Percentiles rank a stretch among this genome's conserved stretches.
These are phyloP conservation scores for Coemansia sp. DNA, from an alignment of 192 early-diverging fungal species.

Conservation along the genomic window DNA sequence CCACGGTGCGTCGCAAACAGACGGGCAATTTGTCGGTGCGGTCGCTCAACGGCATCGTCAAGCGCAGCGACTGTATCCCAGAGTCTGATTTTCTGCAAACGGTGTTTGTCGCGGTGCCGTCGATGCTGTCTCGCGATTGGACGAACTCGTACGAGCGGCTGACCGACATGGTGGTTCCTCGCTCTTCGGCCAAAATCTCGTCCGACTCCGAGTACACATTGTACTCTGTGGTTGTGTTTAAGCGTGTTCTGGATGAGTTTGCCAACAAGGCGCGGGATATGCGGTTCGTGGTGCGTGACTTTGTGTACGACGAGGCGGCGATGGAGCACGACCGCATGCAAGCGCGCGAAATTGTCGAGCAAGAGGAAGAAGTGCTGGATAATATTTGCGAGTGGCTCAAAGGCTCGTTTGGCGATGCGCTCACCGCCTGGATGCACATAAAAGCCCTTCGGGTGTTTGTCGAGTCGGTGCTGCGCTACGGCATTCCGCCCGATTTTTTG, in stretches of 20 bases:
- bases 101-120: slow-evolving; percentile 92
- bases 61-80: slow-evolving; percentile 85
- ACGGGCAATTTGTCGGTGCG: slow-evolving; percentile 89
- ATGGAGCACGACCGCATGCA: slow-evolving; percentile 69
- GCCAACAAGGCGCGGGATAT: slow-evolving; percentile 83
- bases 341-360: slow-evolving; percentile 67
- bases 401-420: slow-evolving; percentile 94
- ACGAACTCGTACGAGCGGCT: slow-evolving; percentile 81
- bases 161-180: slow-evolving; percentile 93
- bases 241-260: slow-evolving; percentile 88
- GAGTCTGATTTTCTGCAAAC: slow-evolving; percentile 96
- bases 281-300: slow-evolving; percentile 93
- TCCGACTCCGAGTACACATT: slow-evolving; percentile 96
- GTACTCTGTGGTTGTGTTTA: slow-evolving; percentile 90
- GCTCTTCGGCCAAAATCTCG: slow-evolving; percentile 85
- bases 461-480: slow-evolving; percentile 95
- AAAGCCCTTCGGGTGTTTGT: slow-evolving; percentile 95
- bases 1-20: slow-evolving; percentile 77
- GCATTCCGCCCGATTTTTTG: slow-evolving; percentile 92
- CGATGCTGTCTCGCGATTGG: slow-evolving; percentile 81
- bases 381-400: slow-evolving; percentile 81
- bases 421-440: slow-evolving; percentile 89
- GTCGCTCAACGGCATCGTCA: slow-evolving; percentile 84
- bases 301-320: slow-evolving; percentile 84
- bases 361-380: slow-evolving; percentile 76